phyloP scores from a whole-genome alignment of 257 asterid species.

The Jaltomata sinuosa region DNA sequence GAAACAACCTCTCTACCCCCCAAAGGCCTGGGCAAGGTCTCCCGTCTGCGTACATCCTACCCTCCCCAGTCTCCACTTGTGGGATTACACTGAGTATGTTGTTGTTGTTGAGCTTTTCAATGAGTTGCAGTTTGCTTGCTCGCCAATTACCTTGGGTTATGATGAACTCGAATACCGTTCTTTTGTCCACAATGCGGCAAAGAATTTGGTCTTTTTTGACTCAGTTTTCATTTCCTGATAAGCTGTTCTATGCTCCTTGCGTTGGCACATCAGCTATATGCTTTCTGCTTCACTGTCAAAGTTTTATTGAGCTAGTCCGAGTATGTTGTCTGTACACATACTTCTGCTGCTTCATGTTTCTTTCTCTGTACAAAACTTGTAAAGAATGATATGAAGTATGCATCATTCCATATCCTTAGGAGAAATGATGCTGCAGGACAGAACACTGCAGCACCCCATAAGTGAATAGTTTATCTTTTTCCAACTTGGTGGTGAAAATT shows the following conservation, averaged over 20 bases:
- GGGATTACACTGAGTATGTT: too few species aligned
- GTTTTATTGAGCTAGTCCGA: constrained; percentile 80
- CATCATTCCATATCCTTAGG: background rate
- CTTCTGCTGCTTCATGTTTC: constrained; percentile 3
- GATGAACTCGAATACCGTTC: background rate
- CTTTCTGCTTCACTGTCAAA: constrained; percentile 80
- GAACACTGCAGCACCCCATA: background rate
- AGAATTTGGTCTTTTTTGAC: background rate
- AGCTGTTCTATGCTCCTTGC: constrained; percentile 28
- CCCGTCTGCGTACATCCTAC: too few species aligned
- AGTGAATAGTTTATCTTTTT: background rate
- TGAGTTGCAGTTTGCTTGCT: background rate
- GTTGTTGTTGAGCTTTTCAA: background rate
- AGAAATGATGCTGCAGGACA: background rate
- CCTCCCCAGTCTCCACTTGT: too few species aligned
- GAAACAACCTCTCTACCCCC: too few species aligned
- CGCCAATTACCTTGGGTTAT: background rate
- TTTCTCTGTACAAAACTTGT: background rate
- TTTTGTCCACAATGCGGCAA: background rate
- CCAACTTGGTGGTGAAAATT: background rate
- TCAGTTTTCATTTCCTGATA: background rate
- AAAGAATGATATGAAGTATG: background rate
- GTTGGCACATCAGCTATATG: constrained; percentile 62
- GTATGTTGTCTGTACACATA: constrained; percentile 25
- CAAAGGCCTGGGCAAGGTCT: too few species aligned